phyloP scores from a whole-genome alignment of 1,284 basidiomycete species.

The Sporisorium scitamineum region DNA sequence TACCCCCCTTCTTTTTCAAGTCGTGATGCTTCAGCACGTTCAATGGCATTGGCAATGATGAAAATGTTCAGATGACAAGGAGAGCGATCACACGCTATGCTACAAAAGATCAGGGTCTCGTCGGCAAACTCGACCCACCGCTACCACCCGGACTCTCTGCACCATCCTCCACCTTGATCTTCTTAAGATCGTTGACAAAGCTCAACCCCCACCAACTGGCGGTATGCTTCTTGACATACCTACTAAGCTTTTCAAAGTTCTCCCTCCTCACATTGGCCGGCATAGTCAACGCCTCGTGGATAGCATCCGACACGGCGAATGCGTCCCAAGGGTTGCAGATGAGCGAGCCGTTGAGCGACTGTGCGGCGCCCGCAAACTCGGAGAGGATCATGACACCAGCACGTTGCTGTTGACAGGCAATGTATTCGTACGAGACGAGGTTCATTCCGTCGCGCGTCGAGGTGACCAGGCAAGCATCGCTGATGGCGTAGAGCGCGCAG shows the following conservation, averaged over 20 bases:
- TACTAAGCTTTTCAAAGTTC: conserved; percentile 94
- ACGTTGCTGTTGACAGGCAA: conserved; percentile 90
- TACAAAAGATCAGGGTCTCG: conserved; percentile 9
- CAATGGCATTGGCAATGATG: too few relatives aligned
- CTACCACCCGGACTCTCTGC: conserved; percentile 23
- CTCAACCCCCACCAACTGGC: conserved; percentile 67
- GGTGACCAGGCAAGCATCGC: conserved; percentile 94
- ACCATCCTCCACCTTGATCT: conserved; percentile 50
- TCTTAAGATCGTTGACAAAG: conserved; percentile 59
- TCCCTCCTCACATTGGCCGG: conserved; percentile 81
- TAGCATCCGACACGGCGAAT: conserved; percentile 94
- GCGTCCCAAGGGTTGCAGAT: conserved; percentile 71
- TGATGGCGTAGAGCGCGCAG: conserved; percentile 94
- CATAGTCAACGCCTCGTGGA: conserved; percentile 93
- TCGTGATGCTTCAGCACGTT: not conserved
- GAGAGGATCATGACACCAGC: conserved; percentile 98
- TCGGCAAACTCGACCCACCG: conserved; percentile 19
- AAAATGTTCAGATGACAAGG: not conserved
- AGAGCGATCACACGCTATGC: not conserved
- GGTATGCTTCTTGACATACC: conserved; percentile 71
- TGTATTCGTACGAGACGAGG: conserved; percentile 98
- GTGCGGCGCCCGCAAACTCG: conserved; percentile 97
- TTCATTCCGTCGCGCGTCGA: conserved; percentile 99
- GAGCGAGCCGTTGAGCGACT: conserved; percentile 71
- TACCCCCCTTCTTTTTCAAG: too few relatives aligned